These are phyloP conservation scores for Ophiorrhiza pumila DNA, from an alignment of 257 asterid species.

Conservation along the genomic window DNA sequence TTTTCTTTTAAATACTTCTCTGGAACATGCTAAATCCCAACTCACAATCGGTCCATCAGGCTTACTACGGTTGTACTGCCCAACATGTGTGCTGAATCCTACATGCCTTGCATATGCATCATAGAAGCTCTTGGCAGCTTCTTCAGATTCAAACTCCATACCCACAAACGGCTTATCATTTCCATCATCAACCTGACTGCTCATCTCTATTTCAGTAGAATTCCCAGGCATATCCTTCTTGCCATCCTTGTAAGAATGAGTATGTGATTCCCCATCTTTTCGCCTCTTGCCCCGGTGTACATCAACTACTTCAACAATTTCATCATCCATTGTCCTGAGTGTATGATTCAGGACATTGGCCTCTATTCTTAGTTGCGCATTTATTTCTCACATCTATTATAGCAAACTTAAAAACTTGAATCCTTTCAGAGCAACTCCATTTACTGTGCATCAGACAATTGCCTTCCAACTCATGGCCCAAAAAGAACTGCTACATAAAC, in stretches of 20 bases:
- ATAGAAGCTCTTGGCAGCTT: slow-evolving; percentile 62
- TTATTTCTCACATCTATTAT: not conserved
- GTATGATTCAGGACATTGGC: not conserved
- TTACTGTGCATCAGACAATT: not conserved
- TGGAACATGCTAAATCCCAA: slow-evolving; percentile 66
- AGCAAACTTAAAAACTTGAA: not conserved
- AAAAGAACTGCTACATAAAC: not conserved
- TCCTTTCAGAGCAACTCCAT: not conserved
- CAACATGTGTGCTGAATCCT: slow-evolving; percentile 67
- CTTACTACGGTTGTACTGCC: slow-evolving; percentile 49
- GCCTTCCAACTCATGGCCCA: not conserved
- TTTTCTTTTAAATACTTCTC: slow-evolving; percentile 53
- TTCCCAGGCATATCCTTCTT: slow-evolving; percentile 30
- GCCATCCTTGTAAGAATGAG: slow-evolving; percentile 33
- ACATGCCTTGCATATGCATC: slow-evolving; percentile 59
- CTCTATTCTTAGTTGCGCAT: not conserved
- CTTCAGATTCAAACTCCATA: slow-evolving; percentile 73
- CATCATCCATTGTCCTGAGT: slow-evolving; percentile 23
- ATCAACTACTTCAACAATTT: slow-evolving; percentile 34
- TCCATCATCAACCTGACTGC: slow-evolving; percentile 38
- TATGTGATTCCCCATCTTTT: slow-evolving; percentile 32
- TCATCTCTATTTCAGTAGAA: slow-evolving; percentile 27
- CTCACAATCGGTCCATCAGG: slow-evolving; percentile 63
- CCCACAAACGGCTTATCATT: slow-evolving; percentile 56
- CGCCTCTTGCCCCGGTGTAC: slow-evolving; percentile 43